Evolutionary conservation across 345 rosid genomes (phyloP), one percentile per base, ranked within the genome.

Genomic region (Eutrema yunnanense): DNA sequence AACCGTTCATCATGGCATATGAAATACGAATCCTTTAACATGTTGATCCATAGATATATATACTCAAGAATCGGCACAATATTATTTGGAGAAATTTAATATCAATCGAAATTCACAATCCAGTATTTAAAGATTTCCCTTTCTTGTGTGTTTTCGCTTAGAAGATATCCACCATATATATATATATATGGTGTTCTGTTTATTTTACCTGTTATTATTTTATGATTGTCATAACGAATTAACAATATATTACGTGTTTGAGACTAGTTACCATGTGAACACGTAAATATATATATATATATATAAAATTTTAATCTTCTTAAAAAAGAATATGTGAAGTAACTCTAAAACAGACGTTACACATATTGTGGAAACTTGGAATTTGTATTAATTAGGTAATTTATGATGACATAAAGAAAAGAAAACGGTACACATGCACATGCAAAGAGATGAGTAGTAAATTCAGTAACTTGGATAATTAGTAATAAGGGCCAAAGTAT

Each of bases 401-500:
- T 30, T n/a, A 60, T 40, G 12, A 60, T 40, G 12, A 5, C 72
- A 54, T 6, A 14, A 11, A 53, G 9, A 47, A 44, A 30, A 34
- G 14, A n/a, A 44, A 69, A 37, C 47, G 12, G 38, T 44, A 44
- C 22, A 44, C 67, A 71, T 47, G 49, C 66, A 70, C 74, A 70
- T 59, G 43, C 62, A 62, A 32, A 57, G 6, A 58, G 32, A 51
- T 5, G 19, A 48, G 19, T 16, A 19, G 22, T 19, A 0, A 19
- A 48, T 32, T 75, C 27, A 86, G 3, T 69, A 73, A 13, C 52
- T 42, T 34, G 83, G 33, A 33, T 76, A 78, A 47, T 30, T 61
- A 72, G 82, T 80, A 70, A 87, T 34, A 51, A 94, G 88, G 38
- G 97, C 84, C 82, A 89, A 84, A 57, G 85, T 79, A 56, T 85